phyloP scores from a whole-genome alignment of 73 alveolate species.

The Halteria grandinella region DNA sequence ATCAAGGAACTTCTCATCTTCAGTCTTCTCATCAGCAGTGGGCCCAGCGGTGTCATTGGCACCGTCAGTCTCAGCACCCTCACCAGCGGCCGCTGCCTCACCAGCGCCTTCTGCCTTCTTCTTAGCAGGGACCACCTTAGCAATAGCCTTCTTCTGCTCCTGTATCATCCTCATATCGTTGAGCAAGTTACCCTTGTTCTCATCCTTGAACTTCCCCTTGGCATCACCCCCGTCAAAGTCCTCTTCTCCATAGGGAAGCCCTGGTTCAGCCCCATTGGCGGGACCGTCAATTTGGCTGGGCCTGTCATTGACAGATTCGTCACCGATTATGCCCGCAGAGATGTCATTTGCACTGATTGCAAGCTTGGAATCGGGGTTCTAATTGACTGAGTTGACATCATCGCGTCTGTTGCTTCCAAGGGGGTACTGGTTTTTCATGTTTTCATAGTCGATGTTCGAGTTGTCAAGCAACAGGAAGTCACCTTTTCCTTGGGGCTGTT shows the following conservation, averaged over 20 bases:
- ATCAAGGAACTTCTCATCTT: constrained; percentile 46
- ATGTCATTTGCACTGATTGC: no score
- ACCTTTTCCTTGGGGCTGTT: constrained; percentile 7
- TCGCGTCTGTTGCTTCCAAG: no score
- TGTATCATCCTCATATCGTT: constrained; percentile 50
- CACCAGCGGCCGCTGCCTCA: not conserved
- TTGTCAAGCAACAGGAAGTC: constrained; percentile 27
- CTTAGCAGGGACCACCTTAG: not conserved
- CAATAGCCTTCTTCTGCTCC: constrained; percentile 4
- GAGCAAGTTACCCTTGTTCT: constrained; percentile 9
- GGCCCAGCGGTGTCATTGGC: constrained; percentile 11
- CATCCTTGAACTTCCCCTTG: constrained; percentile 18
- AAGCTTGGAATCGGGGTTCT: no score
- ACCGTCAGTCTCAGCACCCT: constrained; percentile 20
- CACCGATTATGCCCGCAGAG: no score
- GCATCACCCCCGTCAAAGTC: not conserved
- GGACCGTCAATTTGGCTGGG: no score
- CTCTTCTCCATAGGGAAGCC: not conserved
- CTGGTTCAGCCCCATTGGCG: no score
- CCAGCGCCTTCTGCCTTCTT: constrained; percentile 21
- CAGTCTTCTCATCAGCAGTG: constrained; percentile 33
- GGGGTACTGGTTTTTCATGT: constrained; percentile 36
- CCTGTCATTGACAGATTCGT: no score
- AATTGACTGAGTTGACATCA: no score
- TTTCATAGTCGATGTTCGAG: constrained; percentile 30